Evolutionary conservation across 768 basidiomycete genomes (phyloP).

Genomic region (Galerina marginata): DNA sequence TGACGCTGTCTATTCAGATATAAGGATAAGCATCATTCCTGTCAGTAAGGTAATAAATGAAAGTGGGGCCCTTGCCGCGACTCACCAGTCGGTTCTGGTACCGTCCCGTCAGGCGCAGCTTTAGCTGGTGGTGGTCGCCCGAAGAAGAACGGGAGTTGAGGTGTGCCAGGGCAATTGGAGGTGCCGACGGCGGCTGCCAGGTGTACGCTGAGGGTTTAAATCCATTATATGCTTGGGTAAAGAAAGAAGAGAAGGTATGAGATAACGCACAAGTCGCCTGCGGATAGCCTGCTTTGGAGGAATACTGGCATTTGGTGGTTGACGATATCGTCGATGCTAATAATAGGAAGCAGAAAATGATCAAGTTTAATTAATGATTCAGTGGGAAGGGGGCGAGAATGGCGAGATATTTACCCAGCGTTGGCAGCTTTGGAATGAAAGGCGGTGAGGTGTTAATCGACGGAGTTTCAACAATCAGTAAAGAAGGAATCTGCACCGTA

Average conservation of each 20-base stretch:
- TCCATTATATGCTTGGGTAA: no score
- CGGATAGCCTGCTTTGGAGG: constrained; percentile 12
- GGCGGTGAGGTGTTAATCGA: not conserved
- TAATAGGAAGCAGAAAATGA: not conserved
- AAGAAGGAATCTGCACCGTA: not conserved
- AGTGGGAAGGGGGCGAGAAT: not conserved
- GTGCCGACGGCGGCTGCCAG: constrained; percentile 1
- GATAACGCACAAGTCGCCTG: constrained; percentile 9
- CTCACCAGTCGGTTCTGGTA: constrained; percentile 3
- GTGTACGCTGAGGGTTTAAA: not conserved
- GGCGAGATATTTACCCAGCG: constrained; percentile 10
- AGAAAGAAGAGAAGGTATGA: not conserved
- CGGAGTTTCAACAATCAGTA: not conserved
- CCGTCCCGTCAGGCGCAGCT: constrained; percentile 1
- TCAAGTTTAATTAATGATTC: not conserved
- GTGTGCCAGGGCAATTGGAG: not conserved
- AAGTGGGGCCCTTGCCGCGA: not conserved
- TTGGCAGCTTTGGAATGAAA: constrained; percentile 17
- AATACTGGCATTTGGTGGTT: constrained; percentile 17
- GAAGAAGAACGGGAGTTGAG: not conserved
- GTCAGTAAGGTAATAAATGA: no score
- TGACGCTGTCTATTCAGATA: constrained; percentile 8
- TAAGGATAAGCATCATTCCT: no score
- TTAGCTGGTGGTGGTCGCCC: not conserved
- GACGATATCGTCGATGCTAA: constrained; percentile 22